These are phyloP conservation scores for Mayamaea pseudoterrestris DNA, from an alignment of 108 stramenopile genomes.

Conservation along the genomic window DNA sequence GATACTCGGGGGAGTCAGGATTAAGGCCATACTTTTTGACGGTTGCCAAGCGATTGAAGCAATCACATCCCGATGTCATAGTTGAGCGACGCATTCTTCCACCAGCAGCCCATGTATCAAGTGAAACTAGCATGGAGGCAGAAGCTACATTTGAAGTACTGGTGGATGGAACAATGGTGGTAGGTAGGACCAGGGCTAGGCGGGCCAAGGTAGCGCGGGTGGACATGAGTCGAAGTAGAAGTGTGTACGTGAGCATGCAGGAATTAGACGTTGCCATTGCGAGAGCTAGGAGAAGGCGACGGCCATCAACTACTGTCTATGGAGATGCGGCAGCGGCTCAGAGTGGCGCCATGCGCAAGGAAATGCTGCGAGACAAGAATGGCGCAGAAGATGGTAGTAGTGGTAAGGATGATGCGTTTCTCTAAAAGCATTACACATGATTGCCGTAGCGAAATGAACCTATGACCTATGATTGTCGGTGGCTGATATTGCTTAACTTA, in stretches of 20 bases:
- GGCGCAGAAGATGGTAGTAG: too few species aligned
- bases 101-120: too few species aligned
- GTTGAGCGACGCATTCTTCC: slow-evolving; percentile 52
- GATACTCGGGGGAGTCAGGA: slow-evolving; percentile 48
- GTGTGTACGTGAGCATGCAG: slow-evolving; percentile 68
- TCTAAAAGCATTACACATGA: too few species aligned
- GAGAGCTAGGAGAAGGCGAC: slow-evolving; percentile 52
- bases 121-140: slow-evolving; percentile 5
- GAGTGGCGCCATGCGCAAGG: background rate
- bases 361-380: background rate
- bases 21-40: slow-evolving; percentile 67
- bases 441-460: too few species aligned
- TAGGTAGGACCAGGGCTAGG: slow-evolving; percentile 34
- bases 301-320: slow-evolving; percentile 47
- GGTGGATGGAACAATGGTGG: slow-evolving; percentile 58
- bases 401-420: too few species aligned
- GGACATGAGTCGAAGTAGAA: slow-evolving; percentile 23
- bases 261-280: slow-evolving; percentile 62
- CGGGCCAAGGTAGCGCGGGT: slow-evolving; percentile 7
- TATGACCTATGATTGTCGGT: too few species aligned
- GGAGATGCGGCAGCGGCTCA: slow-evolving; percentile 15
- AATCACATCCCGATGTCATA: slow-evolving; percentile 51
- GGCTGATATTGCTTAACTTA: too few species aligned
- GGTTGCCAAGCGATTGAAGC: slow-evolving; percentile 59
- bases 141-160: slow-evolving; percentile 53